Evolutionary conservation across 441 rosid species (phyloP).

Genomic region (Capsella rubella): DNA sequence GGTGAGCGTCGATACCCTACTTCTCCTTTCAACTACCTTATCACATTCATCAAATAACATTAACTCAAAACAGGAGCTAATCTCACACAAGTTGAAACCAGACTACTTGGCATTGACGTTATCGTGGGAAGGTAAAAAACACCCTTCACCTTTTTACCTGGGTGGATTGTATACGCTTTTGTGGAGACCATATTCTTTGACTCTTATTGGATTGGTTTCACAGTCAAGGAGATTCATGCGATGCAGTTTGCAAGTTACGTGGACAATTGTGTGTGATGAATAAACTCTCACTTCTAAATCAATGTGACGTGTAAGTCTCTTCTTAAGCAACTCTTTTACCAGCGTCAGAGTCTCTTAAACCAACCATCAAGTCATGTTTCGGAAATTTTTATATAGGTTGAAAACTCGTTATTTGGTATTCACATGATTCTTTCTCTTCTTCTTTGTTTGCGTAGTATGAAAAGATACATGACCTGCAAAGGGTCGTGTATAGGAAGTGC

Average conservation of each 20-base stretch:
- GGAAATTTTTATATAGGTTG: neutral
- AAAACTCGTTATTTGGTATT: constrained; percentile 11
- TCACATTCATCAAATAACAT: neutral
- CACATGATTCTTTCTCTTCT: neutral
- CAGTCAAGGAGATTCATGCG: constrained; percentile 95
- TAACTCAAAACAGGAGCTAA: constrained; percentile 51
- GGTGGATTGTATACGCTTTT: constrained; percentile 17
- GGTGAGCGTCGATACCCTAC: constrained; percentile 49
- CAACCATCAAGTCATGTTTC: constrained; percentile 9
- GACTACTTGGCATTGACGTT: constrained; percentile 81
- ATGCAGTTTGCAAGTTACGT: constrained; percentile 76
- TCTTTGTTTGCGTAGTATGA: constrained; percentile 59
- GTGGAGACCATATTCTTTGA: constrained; percentile 21
- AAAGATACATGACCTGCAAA: constrained; percentile 86
- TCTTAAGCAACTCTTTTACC: constrained; percentile 1
- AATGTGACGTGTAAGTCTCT: constrained; percentile 78
- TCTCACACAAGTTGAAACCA: constrained; percentile 62
- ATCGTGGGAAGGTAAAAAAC: constrained; percentile 69
- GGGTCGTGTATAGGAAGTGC: constrained; percentile 81
- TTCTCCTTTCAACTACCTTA: neutral
- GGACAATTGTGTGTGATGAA: constrained; percentile 89
- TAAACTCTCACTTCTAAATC: constrained; percentile 83
- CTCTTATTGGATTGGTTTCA: constrained; percentile 32
- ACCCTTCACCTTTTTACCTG: neutral
- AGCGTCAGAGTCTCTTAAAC: neutral